These are phyloP conservation scores for Aspergillus novoparasiticus DNA, from an alignment of 2,329 filamentous ascomycete species.

Conservation along the genomic window DNA sequence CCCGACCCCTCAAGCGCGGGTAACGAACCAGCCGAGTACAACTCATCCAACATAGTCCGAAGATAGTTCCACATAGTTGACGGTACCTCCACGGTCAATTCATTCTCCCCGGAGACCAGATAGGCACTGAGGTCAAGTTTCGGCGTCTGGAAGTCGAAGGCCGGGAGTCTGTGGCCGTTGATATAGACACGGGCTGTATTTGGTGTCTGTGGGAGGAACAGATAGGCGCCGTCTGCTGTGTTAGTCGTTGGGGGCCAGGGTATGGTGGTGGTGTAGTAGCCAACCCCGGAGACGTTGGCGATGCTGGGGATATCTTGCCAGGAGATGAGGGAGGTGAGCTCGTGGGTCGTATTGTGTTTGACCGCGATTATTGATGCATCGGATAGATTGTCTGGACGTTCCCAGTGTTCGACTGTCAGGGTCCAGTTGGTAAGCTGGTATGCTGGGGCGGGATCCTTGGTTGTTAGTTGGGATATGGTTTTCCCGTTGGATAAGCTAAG, in stretches of 20 bases:
- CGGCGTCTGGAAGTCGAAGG: conserved; percentile 19
- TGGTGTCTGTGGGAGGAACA: conserved; percentile 18
- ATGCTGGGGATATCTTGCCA: conserved; percentile 23
- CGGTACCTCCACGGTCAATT: conserved; percentile 19
- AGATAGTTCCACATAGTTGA: conserved; percentile 26
- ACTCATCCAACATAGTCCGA: conserved; percentile 14
- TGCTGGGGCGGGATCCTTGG: conserved; percentile 1
- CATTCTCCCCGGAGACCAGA: conserved; percentile 12
- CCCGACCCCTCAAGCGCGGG: neutral
- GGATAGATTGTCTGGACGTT: conserved; percentile 21
- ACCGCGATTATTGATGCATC: conserved; percentile 18
- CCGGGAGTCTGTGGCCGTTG: conserved; percentile 19
- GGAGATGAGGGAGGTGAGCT: conserved; percentile 17
- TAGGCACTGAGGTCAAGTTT: conserved; percentile 16
- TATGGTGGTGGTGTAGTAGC: conserved; percentile 23
- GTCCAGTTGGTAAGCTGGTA: conserved; percentile 14
- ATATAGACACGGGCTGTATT: conserved; percentile 19
- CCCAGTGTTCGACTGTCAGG: conserved; percentile 26
- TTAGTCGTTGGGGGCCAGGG: conserved; percentile 14
- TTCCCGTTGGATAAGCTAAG: conserved; percentile 19
- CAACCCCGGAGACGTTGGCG: conserved; percentile 22
- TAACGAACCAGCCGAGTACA: conserved; percentile 8
- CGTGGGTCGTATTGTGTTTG: conserved; percentile 26
- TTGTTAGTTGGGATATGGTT: conserved; percentile 2
- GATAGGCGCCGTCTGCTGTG: conserved; percentile 21